These are phyloP conservation scores for Saposhnikovia divaricata DNA, from an alignment of 129 eudicot species.

Conservation along the genomic window DNA sequence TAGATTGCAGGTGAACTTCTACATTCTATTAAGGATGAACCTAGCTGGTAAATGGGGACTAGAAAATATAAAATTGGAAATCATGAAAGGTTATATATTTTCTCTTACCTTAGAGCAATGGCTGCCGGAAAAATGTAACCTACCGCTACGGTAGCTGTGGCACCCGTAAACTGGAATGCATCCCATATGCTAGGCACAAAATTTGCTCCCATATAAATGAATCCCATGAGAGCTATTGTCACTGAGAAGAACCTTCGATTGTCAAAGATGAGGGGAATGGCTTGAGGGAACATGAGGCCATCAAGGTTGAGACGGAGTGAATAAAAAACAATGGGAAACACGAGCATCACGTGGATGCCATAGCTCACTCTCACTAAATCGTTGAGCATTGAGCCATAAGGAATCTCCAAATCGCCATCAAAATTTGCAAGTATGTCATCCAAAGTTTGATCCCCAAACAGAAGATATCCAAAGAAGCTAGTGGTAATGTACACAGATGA, in stretches of 20 bases:
- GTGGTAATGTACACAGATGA: slow-evolving; percentile 70
- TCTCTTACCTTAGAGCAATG: slow-evolving; percentile 74
- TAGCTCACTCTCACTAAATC: slow-evolving; percentile 85
- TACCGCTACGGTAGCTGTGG: slow-evolving; percentile 71
- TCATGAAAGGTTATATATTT: background rate
- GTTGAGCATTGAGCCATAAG: slow-evolving; percentile 58
- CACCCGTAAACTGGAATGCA: slow-evolving; percentile 94
- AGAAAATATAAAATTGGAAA: background rate
- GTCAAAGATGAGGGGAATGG: slow-evolving; percentile 63
- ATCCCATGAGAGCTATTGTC: slow-evolving; percentile 54
- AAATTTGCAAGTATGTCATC: slow-evolving; percentile 91
- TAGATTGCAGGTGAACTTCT: background rate
- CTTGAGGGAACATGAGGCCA: slow-evolving; percentile 63
- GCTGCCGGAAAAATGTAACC: slow-evolving; percentile 81
- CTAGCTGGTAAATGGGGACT: background rate
- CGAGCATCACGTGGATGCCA: slow-evolving; percentile 84
- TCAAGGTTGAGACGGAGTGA: slow-evolving; percentile 83
- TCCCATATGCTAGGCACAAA: slow-evolving; percentile 95
- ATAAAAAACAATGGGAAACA: slow-evolving; percentile 76
- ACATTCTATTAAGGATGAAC: background rate
- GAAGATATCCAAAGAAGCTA: slow-evolving; percentile 76
- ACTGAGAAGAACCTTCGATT: slow-evolving; percentile 52
- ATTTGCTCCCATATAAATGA: slow-evolving; percentile 73
- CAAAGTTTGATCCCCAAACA: slow-evolving; percentile 68
- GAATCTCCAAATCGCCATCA: slow-evolving; percentile 82